Percentiles rank a stretch among this genome's conserved stretches.
phyloP scores from a whole-genome alignment of 2,329 filamentous ascomycete species.

The Penicillium sp. region DNA sequence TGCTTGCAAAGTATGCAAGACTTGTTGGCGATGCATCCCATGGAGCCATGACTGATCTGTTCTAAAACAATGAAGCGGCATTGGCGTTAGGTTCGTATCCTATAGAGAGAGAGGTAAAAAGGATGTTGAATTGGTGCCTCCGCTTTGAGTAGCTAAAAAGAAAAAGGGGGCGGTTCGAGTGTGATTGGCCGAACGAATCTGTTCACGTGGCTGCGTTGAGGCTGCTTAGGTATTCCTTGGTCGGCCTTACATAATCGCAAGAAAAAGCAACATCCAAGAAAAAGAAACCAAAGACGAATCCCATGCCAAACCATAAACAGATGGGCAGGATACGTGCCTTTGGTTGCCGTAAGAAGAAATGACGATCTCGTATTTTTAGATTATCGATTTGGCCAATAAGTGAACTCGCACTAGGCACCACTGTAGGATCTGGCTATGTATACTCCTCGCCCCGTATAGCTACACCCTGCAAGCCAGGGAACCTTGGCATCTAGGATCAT shows the following conservation, averaged over 20 bases:
- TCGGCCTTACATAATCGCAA: background rate
- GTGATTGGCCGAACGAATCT: background rate
- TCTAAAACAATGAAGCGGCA: background rate
- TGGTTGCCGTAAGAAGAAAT: background rate
- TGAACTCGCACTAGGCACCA: no score
- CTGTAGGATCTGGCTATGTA: no score
- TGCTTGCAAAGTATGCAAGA: conserved; percentile 82
- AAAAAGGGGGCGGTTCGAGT: background rate
- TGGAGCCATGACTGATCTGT: conserved; percentile 77
- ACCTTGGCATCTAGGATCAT: background rate
- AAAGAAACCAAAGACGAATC: background rate
- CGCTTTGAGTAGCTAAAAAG: background rate
- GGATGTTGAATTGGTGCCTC: background rate
- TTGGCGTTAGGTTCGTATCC: background rate
- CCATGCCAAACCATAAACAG: background rate
- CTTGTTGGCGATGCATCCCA: conserved; percentile 89
- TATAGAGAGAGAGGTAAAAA: background rate
- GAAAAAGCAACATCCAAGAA: background rate
- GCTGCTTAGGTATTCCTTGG: conserved; percentile 4
- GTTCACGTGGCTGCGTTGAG: conserved; percentile 8
- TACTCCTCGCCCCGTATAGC: background rate
- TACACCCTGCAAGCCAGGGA: background rate
- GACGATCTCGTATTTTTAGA: background rate
- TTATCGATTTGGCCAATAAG: background rate
- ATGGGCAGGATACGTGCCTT: background rate